Evolutionary conservation across 2,329 filamentous ascomycete genomes (phyloP), one percentile per base, ranked within the genome.

Genomic region (Tolypocladium album): DNA sequence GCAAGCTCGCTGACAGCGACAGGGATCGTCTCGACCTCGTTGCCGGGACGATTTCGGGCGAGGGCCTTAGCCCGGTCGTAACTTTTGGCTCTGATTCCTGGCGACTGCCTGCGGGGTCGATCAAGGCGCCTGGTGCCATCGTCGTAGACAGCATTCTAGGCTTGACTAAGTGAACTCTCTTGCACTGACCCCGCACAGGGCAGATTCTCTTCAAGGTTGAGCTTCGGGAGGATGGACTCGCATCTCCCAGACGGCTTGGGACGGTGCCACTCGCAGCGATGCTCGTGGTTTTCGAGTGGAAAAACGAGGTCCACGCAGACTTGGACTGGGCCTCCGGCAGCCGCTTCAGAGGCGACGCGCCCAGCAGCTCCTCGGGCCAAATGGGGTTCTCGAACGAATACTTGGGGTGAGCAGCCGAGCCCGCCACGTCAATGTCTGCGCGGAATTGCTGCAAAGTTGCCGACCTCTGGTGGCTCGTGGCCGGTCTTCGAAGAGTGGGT

Each of bases 391-490:
- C 71, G 57, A 74, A 72, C 15, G 72, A 74, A 58, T 71, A 69
- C 39, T 69, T 71, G n/a, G 65, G 64, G 31, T 69, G 62, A 39
- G 64, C 62, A n/a, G 61, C 63, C 24, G 65, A 64, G 57, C 65
- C 65, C 36, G 67, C 60, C 24, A 68, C 57, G 34, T 70, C 67
- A 31, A 68, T 64, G 59, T 71, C 67, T 20, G 70, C 68, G 58
- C 75, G 71, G 36, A 76, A 70, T 62, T 85, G 81, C 65, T 89
- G 84, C 36, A 90, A 75, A 1, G 87, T 90, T 40, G 84, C 85
- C 55, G 87, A 88, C 66, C 89, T 81, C 70, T 92, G 88, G 68
- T 92, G 88, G 71, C 89, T 92, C 22, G 89, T 92, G 55, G 88
- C 88, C 58, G 89, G 89, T 66, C 89, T 79, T 61, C 87, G 84